Conservation (phyloP, 2,329 filamentous ascomycete species). For the Alternaria triticina region DNA sequence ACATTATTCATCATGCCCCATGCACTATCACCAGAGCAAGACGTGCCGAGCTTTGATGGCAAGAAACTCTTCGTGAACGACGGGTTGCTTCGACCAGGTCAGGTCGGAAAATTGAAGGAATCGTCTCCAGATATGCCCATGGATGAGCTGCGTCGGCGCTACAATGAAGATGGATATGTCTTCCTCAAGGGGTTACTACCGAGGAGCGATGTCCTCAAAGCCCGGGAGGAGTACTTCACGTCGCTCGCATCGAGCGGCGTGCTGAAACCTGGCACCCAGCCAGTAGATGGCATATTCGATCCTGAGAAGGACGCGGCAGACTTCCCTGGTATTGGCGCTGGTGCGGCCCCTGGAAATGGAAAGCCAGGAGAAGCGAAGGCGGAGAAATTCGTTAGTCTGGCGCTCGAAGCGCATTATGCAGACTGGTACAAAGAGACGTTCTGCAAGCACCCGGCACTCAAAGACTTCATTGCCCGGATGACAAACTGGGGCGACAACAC, state of each 20-base stretch:
- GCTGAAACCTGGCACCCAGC: conserved; percentile 59
- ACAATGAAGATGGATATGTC: conserved; percentile 60
- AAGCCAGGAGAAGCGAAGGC: conserved; percentile 53
- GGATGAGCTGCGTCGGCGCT: conserved; percentile 56
- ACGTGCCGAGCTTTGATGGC: conserved; percentile 31
- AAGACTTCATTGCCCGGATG: conserved; percentile 58
- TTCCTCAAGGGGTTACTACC: conserved; percentile 63
- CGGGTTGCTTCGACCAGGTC: conserved; percentile 54
- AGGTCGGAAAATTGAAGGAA: conserved; percentile 52
- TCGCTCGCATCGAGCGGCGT: conserved; percentile 63
- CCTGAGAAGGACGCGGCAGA: conserved; percentile 49
- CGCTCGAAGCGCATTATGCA: conserved; percentile 59
- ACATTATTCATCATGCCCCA: conserved; percentile 39
- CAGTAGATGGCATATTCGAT: conserved; percentile 63
- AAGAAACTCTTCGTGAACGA: conserved; percentile 54
- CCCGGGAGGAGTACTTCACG: conserved; percentile 61
- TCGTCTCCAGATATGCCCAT: conserved; percentile 55
- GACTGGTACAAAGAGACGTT: conserved; percentile 58
- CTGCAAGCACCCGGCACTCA: conserved; percentile 59
- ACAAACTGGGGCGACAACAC: conserved; percentile 61
- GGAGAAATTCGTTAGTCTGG: conserved; percentile 56
- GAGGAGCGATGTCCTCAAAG: conserved; percentile 58
- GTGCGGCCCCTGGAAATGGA: conserved; percentile 53
- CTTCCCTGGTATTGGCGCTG: conserved; percentile 63
- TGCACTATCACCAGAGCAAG: conserved; percentile 32